phyloP scores from a whole-genome alignment of 768 basidiomycete genomes.

The Bullera alba region DNA sequence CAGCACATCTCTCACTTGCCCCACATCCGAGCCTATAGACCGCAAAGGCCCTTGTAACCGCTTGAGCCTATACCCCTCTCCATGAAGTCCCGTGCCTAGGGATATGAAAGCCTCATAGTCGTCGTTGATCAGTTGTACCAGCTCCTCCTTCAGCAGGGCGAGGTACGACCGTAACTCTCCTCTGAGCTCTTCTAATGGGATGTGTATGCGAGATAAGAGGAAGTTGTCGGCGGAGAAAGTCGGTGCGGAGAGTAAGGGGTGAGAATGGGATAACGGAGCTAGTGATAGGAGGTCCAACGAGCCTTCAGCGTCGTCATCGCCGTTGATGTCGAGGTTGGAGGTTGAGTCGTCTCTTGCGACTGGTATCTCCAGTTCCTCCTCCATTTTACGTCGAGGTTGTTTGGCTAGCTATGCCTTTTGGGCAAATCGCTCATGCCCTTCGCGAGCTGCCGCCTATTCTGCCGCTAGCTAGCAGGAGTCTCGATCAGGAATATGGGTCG shows the following conservation, averaged over 20 bases:
- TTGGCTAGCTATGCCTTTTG: no score
- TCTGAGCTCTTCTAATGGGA: conserved; percentile 78
- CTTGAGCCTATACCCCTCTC: conserved; percentile 68
- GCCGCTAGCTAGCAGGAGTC: no score
- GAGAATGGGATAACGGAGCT: conserved; percentile 68
- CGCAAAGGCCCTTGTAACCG: conserved; percentile 63
- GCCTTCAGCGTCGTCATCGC: no score
- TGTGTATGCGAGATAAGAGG: conserved; percentile 74
- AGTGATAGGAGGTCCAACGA: conserved; percentile 46
- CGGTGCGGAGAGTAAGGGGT: conserved; percentile 63
- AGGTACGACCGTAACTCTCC: conserved; percentile 81
- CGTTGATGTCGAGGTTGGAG: no score
- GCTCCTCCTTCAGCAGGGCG: conserved; percentile 75
- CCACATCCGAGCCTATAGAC: conserved; percentile 59
- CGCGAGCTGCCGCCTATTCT: no score
- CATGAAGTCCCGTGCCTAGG: conserved; percentile 82
- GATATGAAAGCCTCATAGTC: conserved; percentile 98
- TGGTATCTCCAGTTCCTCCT: no score
- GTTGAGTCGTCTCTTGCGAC: no score
- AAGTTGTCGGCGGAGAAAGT: conserved; percentile 78
- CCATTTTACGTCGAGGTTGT: no score
- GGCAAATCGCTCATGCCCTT: no score
- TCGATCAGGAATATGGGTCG: no score
- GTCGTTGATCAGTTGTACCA: conserved; percentile 91
- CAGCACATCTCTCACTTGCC: conserved; percentile 35